Evolutionary conservation across 1,284 basidiomycete species (phyloP).

Genomic region (Exsudoporus floridanus): DNA sequence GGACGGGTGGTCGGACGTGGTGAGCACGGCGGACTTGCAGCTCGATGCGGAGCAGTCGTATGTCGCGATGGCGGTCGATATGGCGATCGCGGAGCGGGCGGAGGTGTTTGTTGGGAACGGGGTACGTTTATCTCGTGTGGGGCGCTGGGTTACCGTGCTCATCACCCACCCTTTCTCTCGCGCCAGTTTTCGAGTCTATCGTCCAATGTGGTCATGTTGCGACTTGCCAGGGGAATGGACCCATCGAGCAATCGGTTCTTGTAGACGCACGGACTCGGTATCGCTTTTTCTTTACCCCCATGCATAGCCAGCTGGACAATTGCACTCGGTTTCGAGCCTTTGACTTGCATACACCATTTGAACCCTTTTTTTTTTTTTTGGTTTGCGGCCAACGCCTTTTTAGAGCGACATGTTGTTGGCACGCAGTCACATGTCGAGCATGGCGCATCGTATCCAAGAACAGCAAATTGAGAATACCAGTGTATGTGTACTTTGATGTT

Average conservation of each 20-base stretch:
- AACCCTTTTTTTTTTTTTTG: no score
- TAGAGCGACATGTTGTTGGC: no score
- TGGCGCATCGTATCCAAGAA: no score
- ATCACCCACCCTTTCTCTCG: neutral
- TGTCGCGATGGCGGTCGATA: conserved; percentile 64
- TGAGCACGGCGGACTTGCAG: conserved; percentile 42
- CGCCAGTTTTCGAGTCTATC: conserved; percentile 64
- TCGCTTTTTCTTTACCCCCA: no score
- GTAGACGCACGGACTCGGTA: conserved; percentile 24
- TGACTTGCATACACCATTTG: no score
- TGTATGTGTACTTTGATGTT: no score
- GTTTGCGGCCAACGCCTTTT: no score
- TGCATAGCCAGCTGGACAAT: no score
- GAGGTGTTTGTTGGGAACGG: conserved; percentile 77
- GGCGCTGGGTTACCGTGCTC: neutral
- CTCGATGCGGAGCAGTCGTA: conserved; percentile 49
- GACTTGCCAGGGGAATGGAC: conserved; percentile 46
- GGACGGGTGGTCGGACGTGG: conserved; percentile 53
- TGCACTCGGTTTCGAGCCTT: no score
- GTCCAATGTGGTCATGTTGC: conserved; percentile 55
- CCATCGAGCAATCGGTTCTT: conserved; percentile 44
- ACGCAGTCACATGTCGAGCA: no score
- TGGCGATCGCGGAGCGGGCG: conserved; percentile 65
- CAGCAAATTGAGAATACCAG: no score
- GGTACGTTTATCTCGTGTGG: conserved; percentile 28